A percentile compares a stretch with the other conserved stretches of the same genome.
Evolutionary conservation across 345 rosid genomes (phyloP).

Genomic region (Euphorbia pulcherrima): DNA sequence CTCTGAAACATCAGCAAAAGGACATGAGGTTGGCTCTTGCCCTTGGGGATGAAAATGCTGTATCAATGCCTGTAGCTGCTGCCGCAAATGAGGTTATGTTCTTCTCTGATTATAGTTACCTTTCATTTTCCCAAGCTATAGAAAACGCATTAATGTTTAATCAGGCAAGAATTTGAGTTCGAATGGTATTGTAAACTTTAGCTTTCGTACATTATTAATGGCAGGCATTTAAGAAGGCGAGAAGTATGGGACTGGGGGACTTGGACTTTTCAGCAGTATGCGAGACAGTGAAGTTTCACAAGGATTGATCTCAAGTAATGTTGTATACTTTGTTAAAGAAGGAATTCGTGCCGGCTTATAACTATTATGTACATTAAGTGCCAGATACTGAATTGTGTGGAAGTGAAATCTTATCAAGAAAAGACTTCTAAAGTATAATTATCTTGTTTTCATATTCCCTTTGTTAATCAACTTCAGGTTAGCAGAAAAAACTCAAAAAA

Average conservation of each 20-base stretch:
- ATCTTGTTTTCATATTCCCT: background rate
- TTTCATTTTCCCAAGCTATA: background rate
- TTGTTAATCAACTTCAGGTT: background rate
- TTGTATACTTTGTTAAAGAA: background rate
- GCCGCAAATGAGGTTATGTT: slow-evolving; percentile 76
- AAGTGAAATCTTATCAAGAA: background rate
- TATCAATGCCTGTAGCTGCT: slow-evolving; percentile 90
- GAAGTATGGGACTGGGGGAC: slow-evolving; percentile 83
- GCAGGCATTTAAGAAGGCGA: slow-evolving; percentile 91
- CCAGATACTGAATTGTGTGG: background rate
- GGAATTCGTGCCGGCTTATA: background rate
- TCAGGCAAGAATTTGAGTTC: background rate
- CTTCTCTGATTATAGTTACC: slow-evolving; percentile 9
- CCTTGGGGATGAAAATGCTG: slow-evolving; percentile 89
- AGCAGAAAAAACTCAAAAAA: no score
- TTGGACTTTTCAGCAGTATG: slow-evolving; percentile 83
- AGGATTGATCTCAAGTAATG: slow-evolving; percentile 18
- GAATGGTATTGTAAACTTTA: background rate
- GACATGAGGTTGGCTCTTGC: slow-evolving; percentile 93
- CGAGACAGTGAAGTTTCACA: slow-evolving; percentile 53
- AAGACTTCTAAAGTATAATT: background rate
- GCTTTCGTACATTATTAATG: background rate
- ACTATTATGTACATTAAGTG: background rate
- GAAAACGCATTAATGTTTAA: background rate
- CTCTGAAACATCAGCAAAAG: slow-evolving; percentile 90